A percentile compares a stretch with the other conserved stretches of the same genome.
Evolutionary conservation across 2,329 filamentous ascomycete genomes (phyloP).

Genomic region (Arthrobotrys megalospora): DNA sequence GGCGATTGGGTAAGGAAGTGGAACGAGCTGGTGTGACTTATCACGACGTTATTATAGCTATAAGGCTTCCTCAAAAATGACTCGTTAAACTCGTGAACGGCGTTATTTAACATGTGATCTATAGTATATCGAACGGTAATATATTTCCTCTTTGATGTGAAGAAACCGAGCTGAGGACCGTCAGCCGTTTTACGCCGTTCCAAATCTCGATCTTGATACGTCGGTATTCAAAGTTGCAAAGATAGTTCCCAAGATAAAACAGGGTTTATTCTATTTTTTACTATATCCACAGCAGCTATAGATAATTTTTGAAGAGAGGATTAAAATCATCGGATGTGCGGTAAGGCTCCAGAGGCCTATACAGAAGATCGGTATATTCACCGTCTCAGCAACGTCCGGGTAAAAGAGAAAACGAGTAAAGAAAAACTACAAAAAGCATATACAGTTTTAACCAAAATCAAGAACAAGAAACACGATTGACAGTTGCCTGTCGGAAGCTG

Average conservation of each 20-base stretch:
- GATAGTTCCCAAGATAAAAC: constrained; percentile 21
- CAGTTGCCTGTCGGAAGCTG: constrained; percentile 45
- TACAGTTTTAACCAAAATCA: constrained; percentile 26
- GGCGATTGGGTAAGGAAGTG: constrained; percentile 22
- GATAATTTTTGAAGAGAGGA: constrained; percentile 38
- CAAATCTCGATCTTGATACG: constrained; percentile 5
- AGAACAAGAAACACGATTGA: constrained; percentile 35
- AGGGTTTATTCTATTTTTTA: constrained; percentile 48
- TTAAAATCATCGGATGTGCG: constrained; percentile 24
- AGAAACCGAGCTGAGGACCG: constrained; percentile 35
- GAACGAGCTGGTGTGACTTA: constrained; percentile 44
- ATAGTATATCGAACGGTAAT: constrained; percentile 28
- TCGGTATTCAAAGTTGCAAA: constrained; percentile 7
- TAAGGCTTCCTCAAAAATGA: constrained; percentile 39
- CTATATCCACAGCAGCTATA: constrained; percentile 44
- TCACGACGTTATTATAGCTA: constrained; percentile 39
- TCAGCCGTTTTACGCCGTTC: background rate
- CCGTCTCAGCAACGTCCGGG: constrained; percentile 31
- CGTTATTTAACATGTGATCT: constrained; percentile 44
- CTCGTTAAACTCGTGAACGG: constrained; percentile 5
- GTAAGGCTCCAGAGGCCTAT: constrained; percentile 15
- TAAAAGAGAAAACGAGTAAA: constrained; percentile 4
- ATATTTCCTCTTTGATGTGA: constrained; percentile 29
- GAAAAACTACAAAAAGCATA: constrained; percentile 24
- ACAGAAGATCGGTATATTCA: constrained; percentile 24